Evolutionary conservation across 2,329 filamentous ascomycete species (phyloP).

Genomic region (Ascochyta fabae): DNA sequence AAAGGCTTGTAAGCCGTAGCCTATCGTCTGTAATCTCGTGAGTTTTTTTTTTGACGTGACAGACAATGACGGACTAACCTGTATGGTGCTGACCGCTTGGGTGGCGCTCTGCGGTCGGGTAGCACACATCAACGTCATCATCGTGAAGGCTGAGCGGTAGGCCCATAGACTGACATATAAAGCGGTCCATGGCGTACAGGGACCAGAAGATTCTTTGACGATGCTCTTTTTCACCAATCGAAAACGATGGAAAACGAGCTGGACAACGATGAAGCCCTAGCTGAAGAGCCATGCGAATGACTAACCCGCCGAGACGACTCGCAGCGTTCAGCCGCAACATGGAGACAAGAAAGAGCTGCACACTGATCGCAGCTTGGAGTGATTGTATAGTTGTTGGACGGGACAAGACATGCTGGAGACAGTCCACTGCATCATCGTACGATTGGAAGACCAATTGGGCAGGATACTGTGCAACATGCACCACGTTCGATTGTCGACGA

Average conservation of each 20-base stretch:
- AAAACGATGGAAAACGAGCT: slow-evolving; percentile 59
- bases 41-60: background rate
- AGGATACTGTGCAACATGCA: slow-evolving; percentile 46
- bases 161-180: slow-evolving; percentile 63
- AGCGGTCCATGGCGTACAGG: slow-evolving; percentile 62
- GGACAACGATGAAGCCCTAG: slow-evolving; percentile 66
- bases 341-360: slow-evolving; percentile 63
- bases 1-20: slow-evolving; percentile 32
- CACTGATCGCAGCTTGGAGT: slow-evolving; percentile 59
- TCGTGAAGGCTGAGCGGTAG: slow-evolving; percentile 63
- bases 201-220: slow-evolving; percentile 64
- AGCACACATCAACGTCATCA: slow-evolving; percentile 65
- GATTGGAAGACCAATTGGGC: slow-evolving; percentile 55
- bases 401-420: slow-evolving; percentile 56
- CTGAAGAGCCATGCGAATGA: slow-evolving; percentile 63
- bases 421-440: slow-evolving; percentile 59
- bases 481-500: slow-evolving; percentile 51
- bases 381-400: slow-evolving; percentile 55
- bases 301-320: slow-evolving; percentile 61
- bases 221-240: slow-evolving; percentile 54
- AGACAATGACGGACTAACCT: slow-evolving; percentile 10
- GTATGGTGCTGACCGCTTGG: slow-evolving; percentile 15
- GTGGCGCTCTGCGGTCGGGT: slow-evolving; percentile 58
- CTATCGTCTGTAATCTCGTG: slow-evolving; percentile 13
- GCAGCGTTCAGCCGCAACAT: slow-evolving; percentile 65